Conservation (phyloP, 371 early-diverging fungal genomes). For the Saksenaea vasiformis region DNA sequence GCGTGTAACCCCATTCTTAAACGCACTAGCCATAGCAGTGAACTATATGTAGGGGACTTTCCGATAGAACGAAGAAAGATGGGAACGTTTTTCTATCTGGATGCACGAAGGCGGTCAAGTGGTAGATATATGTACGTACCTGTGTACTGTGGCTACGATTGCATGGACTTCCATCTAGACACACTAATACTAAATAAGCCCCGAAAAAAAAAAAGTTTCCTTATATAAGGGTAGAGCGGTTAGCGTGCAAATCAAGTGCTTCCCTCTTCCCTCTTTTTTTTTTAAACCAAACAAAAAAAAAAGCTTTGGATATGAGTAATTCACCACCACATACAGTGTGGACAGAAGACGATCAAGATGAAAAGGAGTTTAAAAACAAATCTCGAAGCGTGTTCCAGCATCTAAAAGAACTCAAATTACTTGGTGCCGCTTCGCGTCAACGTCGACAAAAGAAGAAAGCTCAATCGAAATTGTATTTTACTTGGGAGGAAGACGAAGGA, state of each 20-base stretch:
- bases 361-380: neutral
- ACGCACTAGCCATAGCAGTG: neutral
- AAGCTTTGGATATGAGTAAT: slow-evolving; percentile 4
- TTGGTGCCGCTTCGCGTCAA: neutral
- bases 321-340: slow-evolving; percentile 1
- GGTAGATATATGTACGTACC: no score
- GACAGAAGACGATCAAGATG: neutral
- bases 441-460: neutral
- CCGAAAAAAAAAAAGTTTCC: neutral
- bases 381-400: neutral
- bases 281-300: slow-evolving; percentile 1
- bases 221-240: neutral
- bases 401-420: neutral
- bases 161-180: no score
- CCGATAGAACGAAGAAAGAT: no score
- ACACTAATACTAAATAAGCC: neutral
- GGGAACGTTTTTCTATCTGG: no score
- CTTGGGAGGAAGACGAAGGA: neutral
- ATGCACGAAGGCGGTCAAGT: no score
- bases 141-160: no score
- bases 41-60: neutral
- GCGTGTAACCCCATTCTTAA: neutral
- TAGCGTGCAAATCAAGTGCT: neutral
- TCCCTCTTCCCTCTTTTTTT: slow-evolving; percentile 3
- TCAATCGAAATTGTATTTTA: neutral